Evolutionary conservation across 805 yeast genomes (phyloP).

Genomic region (Yarrowia sp.): DNA sequence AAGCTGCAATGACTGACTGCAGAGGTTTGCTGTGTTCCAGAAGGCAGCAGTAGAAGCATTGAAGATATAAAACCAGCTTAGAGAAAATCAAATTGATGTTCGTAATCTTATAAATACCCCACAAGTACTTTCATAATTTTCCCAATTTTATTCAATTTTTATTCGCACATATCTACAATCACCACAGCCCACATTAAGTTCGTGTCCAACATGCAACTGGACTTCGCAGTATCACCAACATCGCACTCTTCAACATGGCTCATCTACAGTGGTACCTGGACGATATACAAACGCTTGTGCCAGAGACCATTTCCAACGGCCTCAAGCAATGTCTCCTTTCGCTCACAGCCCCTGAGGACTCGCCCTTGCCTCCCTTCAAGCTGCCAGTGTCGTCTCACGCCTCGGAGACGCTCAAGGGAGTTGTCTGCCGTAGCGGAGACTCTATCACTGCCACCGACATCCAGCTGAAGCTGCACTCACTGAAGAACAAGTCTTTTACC

Average conservation of each 20-base stretch:
- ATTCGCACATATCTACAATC: too few relatives aligned
- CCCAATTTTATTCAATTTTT: too few relatives aligned
- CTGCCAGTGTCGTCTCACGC: conserved; percentile 23
- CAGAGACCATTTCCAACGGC: conserved; percentile 17
- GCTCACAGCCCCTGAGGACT: conserved; percentile 2
- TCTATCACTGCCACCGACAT: neutral
- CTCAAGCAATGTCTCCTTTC: neutral
- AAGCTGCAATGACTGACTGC: too few relatives aligned
- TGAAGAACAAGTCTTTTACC: neutral
- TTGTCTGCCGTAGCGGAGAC: conserved; percentile 6
- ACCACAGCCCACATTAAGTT: too few relatives aligned
- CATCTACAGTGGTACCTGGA: conserved; percentile 18
- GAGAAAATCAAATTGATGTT: too few relatives aligned
- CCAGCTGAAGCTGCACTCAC: neutral
- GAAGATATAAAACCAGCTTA: too few relatives aligned
- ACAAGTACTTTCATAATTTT: too few relatives aligned
- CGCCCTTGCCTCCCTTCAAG: conserved; percentile 10
- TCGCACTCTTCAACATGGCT: neutral
- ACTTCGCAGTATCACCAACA: neutral
- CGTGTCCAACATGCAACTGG: neutral
- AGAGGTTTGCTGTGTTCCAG: too few relatives aligned
- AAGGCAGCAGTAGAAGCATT: too few relatives aligned
- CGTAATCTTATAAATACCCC: too few relatives aligned
- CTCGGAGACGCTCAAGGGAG: conserved; percentile 25
- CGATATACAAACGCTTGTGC: neutral